Evolutionary conservation across 75 land plant species (phyloP), one percentile per base, ranked within the genome.

Genomic region (Isoetes taiwanensis): DNA sequence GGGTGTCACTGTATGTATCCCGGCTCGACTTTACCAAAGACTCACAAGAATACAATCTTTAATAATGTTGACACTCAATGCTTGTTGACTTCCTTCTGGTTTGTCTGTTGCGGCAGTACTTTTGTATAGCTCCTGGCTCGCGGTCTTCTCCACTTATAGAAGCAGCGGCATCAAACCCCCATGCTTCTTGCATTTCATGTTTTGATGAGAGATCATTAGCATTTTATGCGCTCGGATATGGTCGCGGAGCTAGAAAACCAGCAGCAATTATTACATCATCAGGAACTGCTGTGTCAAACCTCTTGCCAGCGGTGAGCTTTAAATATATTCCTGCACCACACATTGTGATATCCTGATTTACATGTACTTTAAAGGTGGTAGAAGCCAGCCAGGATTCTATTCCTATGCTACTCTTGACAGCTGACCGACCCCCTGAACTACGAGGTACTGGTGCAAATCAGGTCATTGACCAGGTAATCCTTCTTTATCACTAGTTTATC

Each of bases 111-210:
- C 71, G 52, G 54, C 67, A 93, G 98, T 81, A 93, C n/a, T 84
- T 87, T 48, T 93, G 95, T 74, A 61, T 88, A 59, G 98, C 98
- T 43, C 98, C 98, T 35, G 98, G 98, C 57, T 93, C 98, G 64
- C 77, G 98, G n/a, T 93, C 98, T 56, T 84, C 96, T 38, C 90
- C 96, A 41, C 83, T 93, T 50, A 74, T 86, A 35, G 68, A 81
- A 62, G 96, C 95, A 59, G 98, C 98, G 34, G 72, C 83, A 11
- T 31, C 64, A 30, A 86, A 88, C n/a, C 72, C 77, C 29, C 67
- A 42, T 28, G 72, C 72, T 39, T 76, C 73, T 21, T 81, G 90
- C 65, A 73, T 78, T 35, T 72, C 80, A 39, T 87, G 98, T 67
- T 75, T 73, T 71, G 98, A 93, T 72, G 98, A 93, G 58, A 74